Percentiles rank a stretch among this genome's conserved stretches.
Evolutionary conservation across 2,329 filamentous ascomycete species (phyloP).

Genomic region (Sphaerulina vaccinii): DNA sequence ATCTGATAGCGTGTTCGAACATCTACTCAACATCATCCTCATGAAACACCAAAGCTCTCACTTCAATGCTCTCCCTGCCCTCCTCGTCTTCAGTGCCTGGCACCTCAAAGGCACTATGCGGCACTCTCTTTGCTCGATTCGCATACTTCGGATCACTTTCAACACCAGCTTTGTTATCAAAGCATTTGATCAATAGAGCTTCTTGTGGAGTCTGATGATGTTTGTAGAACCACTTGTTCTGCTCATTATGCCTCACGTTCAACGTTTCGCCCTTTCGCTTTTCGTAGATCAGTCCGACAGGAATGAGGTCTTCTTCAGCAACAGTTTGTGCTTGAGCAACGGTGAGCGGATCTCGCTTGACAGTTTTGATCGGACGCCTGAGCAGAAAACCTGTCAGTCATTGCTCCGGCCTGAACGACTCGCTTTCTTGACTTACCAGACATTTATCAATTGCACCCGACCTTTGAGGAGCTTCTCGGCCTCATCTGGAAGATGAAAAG

Average conservation of each 20-base stretch:
- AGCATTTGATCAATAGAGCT: conserved; percentile 50
- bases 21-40: conserved; percentile 23
- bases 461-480: conserved; percentile 47
- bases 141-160: conserved; percentile 32
- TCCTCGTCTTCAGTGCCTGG: conserved; percentile 66
- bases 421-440: conserved; percentile 28
- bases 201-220: conserved; percentile 61
- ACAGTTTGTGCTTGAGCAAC: conserved; percentile 59
- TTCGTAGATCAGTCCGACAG: conserved; percentile 71
- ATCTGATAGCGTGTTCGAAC: not conserved
- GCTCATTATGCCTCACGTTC: conserved; percentile 59
- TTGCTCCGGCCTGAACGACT: too few species aligned
- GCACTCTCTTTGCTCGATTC: conserved; percentile 36
- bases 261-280: conserved; percentile 72
- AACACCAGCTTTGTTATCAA: conserved; percentile 39
- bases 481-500: conserved; percentile 49
- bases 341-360: conserved; percentile 56
- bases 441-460: conserved; percentile 56
- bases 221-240: conserved; percentile 72
- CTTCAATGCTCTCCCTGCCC: conserved; percentile 80
- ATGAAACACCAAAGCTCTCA: conserved; percentile 73
- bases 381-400: not conserved
- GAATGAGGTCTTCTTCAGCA: conserved; percentile 62
- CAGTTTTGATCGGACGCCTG: conserved; percentile 39
- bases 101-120: conserved; percentile 76